Evolutionary conservation across 1,284 basidiomycete genomes (phyloP), one percentile per base, ranked within the genome.

Genomic region (Ceratorhiza oryzae-sativae): DNA sequence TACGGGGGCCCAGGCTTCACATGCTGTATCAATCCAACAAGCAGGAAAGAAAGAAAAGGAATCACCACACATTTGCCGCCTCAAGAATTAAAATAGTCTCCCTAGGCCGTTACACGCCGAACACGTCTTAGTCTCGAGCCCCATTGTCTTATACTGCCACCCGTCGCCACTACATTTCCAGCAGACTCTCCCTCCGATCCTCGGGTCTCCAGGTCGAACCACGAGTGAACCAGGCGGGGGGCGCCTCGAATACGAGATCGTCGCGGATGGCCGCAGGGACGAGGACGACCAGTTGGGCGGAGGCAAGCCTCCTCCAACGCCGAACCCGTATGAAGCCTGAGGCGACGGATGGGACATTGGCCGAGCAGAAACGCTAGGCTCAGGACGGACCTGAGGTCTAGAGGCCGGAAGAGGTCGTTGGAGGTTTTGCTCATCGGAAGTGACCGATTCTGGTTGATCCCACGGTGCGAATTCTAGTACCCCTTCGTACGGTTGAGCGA

Each of bases 111-210:
- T 80, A 81, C 90, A 92, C 8, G 79, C 77, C 0, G 78, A 77
- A 75, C 83, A 88, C 73, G 76, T 79, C 74, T 82, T 81, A 80
- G 80, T 78, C 76, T 88, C 88, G 63, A 91, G 83, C 1, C 90
- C 76, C 53, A 91, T 79, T 62, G 87, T 82, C 36, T 82, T 83
- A 30, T 60, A 59, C 41, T 85, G 78, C 42, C 76, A 80, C 0
- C 91, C 91, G 23, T 79, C 78, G 1, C 91, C 91, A 30, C 81
- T 80, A 77, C 91, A 93, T 41, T 83, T 81, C 86, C 84, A 87
- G 78, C 91, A 93, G 72, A 85, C 71, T 49, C 80, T 76, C 0
- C 91, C 91, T 0, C 91, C 91, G 10, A 92, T 81, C 53, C 90
- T 80, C n/a, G 88, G 82, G 77, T 93, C 91, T 1, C 91, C 91